A percentile compares a stretch with the other conserved stretches of the same genome.
Conservation (phyloP, 192 early-diverging fungal species). For the Entrophospora sp. region DNA sequence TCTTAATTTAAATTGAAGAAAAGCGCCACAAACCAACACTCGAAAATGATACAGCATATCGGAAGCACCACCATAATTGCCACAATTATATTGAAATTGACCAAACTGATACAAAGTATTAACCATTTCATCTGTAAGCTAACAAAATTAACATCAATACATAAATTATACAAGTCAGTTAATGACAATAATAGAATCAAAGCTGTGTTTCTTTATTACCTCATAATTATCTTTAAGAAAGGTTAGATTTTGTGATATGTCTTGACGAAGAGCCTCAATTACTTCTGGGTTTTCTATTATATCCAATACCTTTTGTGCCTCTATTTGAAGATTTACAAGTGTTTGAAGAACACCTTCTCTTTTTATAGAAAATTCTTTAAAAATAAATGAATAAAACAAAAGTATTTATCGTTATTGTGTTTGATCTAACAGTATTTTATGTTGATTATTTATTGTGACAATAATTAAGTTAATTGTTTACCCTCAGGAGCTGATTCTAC, state of each 20-base stretch:
- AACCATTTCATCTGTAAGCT: conserved; percentile 83
- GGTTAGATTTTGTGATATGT: conserved; percentile 84
- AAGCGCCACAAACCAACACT: conserved; percentile 55
- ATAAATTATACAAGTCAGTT: not conserved
- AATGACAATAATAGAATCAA: not conserved
- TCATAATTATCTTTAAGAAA: conserved; percentile 78
- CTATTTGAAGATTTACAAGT: conserved; percentile 63
- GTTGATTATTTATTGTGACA: not conserved
- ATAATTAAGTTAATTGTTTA: conserved; percentile 23
- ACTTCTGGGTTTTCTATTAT: conserved; percentile 88
- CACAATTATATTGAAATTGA: conserved; percentile 85
- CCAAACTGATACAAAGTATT: conserved; percentile 80
- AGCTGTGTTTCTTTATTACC: conserved; percentile 30
- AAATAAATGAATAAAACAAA: conserved; percentile 8
- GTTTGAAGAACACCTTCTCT: conserved; percentile 62
- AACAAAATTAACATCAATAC: not conserved
- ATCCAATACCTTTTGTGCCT: conserved; percentile 74
- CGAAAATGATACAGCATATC: conserved; percentile 93
- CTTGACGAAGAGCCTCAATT: conserved; percentile 78
- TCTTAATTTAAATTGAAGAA: not conserved
- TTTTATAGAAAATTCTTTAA: conserved; percentile 53
- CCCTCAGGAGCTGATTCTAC: conserved; percentile 67
- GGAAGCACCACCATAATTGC: conserved; percentile 82
- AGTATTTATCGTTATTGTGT: too few relatives aligned
- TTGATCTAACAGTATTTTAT: not conserved